Evolutionary conservation across 2,329 filamentous ascomycete genomes (phyloP).

Genomic region (Ophiosphaerella korrae): DNA sequence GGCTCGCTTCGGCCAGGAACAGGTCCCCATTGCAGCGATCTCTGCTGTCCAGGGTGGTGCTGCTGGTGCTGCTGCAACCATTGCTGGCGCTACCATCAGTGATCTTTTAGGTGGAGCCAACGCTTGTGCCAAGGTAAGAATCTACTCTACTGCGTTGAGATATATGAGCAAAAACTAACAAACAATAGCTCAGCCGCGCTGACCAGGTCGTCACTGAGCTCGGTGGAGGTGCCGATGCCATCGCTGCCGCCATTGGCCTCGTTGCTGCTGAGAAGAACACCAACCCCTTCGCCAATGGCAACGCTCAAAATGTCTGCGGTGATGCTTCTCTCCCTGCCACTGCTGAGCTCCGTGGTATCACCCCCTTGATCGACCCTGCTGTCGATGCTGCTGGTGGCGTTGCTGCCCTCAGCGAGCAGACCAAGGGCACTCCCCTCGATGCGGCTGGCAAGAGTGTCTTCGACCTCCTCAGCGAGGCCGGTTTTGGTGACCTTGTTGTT

Average conservation of each 20-base stretch:
- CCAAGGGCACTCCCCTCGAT: slow-evolving; percentile 60
- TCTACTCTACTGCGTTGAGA: not conserved
- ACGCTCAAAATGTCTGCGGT: slow-evolving; percentile 66
- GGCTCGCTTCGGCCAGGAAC: slow-evolving; percentile 67
- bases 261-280: slow-evolving; percentile 75
- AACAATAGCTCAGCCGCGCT: slow-evolving; percentile 61
- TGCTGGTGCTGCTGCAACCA: slow-evolving; percentile 66
- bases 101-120: slow-evolving; percentile 68
- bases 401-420: slow-evolving; percentile 64
- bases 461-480: slow-evolving; percentile 65
- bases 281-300: slow-evolving; percentile 66
- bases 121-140: slow-evolving; percentile 65
- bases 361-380: slow-evolving; percentile 69
- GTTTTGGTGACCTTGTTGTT: slow-evolving; percentile 66
- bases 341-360: slow-evolving; percentile 65
- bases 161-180: slow-evolving; percentile 21
- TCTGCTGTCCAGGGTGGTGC: slow-evolving; percentile 59
- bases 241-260: slow-evolving; percentile 66
- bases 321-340: slow-evolving; percentile 67
- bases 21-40: slow-evolving; percentile 62
- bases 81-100: slow-evolving; percentile 65
- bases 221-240: slow-evolving; percentile 63
- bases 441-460: slow-evolving; percentile 69
- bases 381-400: slow-evolving; percentile 62
- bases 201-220: slow-evolving; percentile 68